Conservation (phyloP, 1,284 basidiomycete species). For the Ceratorhiza oryzae-sativae region DNA sequence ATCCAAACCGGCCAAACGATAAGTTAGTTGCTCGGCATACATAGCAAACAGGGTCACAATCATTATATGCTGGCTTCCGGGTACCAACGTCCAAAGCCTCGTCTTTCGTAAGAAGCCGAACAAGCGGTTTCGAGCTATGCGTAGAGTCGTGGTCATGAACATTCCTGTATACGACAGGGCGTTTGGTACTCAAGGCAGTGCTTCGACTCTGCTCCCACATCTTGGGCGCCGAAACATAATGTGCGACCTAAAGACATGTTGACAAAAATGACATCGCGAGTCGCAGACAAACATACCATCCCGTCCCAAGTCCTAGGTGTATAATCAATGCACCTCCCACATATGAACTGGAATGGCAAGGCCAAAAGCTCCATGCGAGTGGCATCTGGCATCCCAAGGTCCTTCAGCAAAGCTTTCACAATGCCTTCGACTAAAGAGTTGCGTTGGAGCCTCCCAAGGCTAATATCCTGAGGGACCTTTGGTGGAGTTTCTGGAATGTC, state of each 20-base stretch:
- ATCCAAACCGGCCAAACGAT: no score
- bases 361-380: not conserved
- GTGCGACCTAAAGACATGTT: not conserved
- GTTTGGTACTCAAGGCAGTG: not conserved
- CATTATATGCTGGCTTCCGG: no score
- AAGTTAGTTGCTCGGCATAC: no score
- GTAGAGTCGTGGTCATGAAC: slow-evolving; percentile 9
- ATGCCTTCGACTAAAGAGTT: not conserved
- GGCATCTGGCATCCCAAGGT: not conserved
- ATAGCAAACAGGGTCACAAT: no score
- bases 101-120: not conserved
- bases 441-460: not conserved
- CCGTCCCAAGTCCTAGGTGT: not conserved
- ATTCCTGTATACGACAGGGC: not conserved
- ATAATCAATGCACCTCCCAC: slow-evolving; percentile 7
- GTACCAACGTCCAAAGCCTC: no score
- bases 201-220: not conserved
- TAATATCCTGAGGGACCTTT: not conserved
- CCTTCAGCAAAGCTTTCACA: not conserved
- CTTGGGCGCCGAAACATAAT: not conserved
- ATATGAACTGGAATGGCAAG: not conserved
- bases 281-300: not conserved
- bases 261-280: not conserved
- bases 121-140: not conserved
- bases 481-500: no score